Base-by-base conservation (phyloP, 768 basidiomycete species). In the Termitomyces sp. region DNA sequence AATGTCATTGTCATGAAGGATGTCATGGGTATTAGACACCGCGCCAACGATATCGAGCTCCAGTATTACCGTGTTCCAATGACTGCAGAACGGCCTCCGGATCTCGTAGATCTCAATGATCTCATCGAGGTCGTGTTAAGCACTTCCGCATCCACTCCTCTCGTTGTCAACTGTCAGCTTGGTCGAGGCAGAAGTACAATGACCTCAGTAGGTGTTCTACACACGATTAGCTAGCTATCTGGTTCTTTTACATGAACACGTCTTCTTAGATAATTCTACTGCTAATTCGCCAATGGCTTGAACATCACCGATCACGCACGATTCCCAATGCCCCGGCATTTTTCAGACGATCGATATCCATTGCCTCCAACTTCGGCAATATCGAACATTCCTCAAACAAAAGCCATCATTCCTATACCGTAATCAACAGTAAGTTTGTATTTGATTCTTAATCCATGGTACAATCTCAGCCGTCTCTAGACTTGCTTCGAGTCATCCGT, bases 131-230 rank as follows among this genome's bases (percentile, higher is more conserved):
- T 95, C 1, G 87, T 91, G 31, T 77, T 93, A 41, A 79, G 87
- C 11, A 84, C 85, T 6, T 81, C 87, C 7, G 78, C 81, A 22
- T 80, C 83, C 41, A 88, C 89, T 0, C 90, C 90, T 0, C 89
- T 98, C 58, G 87, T 99, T 18, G 82, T 99, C 37, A 99, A 98
- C 67, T 97, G 95, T 66, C 97, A 99, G 68, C 83, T 99, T 15
- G 96, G 94, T 4, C 81, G 93, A 33, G 95, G 96, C 11, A 80
- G 97, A 65, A 95, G 93, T 60, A 96, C 95, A 0, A 73, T 94
- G 51, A 87, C 93, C n/a, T 91, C 95, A 18, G 91, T 91, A 57
- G 62, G 86, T 68, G 9, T 41, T 27, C 0, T 47, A 31, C 48
- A 36, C 47, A 33, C 46, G 36, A 47, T 39, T 36, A 41, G 30